Evolutionary conservation across 1,139 yeast species (phyloP), one percentile per base, ranked within the genome.

Genomic region (Candida sanyaensis): DNA sequence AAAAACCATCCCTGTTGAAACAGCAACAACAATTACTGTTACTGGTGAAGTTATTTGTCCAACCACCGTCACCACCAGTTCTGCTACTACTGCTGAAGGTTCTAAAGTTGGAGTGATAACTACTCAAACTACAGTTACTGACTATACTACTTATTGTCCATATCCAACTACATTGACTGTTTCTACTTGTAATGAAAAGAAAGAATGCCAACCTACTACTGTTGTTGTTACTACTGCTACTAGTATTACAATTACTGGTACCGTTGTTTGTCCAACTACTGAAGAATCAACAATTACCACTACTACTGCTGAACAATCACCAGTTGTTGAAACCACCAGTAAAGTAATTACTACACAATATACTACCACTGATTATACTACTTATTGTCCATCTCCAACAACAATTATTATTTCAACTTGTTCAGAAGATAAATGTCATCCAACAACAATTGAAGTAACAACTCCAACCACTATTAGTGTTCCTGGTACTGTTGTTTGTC

Each of bases 381-480:
- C 55, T n/a, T 50, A 45, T 42, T 52, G 55, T 42, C 55, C 55
- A 30, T 17, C 26, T 11, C 31, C 45, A 23, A 49, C 48, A 30
- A 30, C 45, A 11, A 39, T 43, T 24, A 38, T 29, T 13, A 37
- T 42, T 31, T 13, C 45, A 4, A 38, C 45, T 9, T 45, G 45
- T 37, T 11, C 28, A 24, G 43, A 37, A 37, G 28, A 42, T 1
- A 24, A 26, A 31, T 42, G 49, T 34, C 43, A 42, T 12, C 38
- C 46, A 36, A 40, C 44, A 7, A 42, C 47, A 5, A 34, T 36
- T 28, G 39, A 41, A 26, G 45, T 33, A 3, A 34, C 42, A 23
- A 36, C 48, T 37, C 39, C 45, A 26, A 27, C 38, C 23, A 37
- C 43, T 13, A 37, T 32, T 23, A 42, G 34, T 32, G 42, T 41